phyloP scores from a whole-genome alignment of 2,329 filamentous ascomycete species.

The Pseudocercospora eumusae region DNA sequence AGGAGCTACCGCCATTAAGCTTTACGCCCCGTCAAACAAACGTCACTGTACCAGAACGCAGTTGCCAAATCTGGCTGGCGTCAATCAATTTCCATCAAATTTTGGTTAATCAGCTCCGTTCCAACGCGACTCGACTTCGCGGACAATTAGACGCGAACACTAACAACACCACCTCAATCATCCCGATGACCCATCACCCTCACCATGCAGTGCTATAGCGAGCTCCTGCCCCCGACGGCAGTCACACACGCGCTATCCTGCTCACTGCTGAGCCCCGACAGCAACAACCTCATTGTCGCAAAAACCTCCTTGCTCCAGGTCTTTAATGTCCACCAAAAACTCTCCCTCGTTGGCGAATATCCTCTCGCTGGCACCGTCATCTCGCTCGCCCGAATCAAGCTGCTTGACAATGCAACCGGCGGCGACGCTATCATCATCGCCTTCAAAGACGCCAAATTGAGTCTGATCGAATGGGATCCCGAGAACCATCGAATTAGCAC shows the following conservation, averaged over 20 bases:
- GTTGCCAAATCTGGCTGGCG: not conserved
- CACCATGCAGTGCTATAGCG: slow-evolving; percentile 93
- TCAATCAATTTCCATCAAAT: not conserved
- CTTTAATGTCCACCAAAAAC: slow-evolving; percentile 66
- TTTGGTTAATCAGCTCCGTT: not conserved
- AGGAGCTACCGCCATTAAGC: not conserved
- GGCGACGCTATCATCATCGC: slow-evolving; percentile 82
- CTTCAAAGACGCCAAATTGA: slow-evolving; percentile 88
- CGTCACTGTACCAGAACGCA: not conserved
- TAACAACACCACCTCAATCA: not conserved
- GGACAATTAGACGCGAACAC: not conserved
- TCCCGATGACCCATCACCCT: not conserved
- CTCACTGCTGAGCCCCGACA: slow-evolving; percentile 72
- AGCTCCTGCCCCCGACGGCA: slow-evolving; percentile 89
- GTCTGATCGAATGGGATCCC: slow-evolving; percentile 90
- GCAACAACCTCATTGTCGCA: slow-evolving; percentile 84
- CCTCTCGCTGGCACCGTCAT: slow-evolving; percentile 80
- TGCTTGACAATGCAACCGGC: slow-evolving; percentile 70
- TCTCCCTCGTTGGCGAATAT: slow-evolving; percentile 84
- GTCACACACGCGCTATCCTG: slow-evolving; percentile 84
- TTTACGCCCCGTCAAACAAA: not conserved
- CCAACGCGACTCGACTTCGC: slow-evolving; percentile 4
- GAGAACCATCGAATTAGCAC: slow-evolving; percentile 77
- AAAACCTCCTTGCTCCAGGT: slow-evolving; percentile 92
- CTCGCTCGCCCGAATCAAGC: slow-evolving; percentile 76